Evolutionary conservation across 148 eudicot genomes (phyloP).

Genomic region (Fagopyrum tataricum): DNA sequence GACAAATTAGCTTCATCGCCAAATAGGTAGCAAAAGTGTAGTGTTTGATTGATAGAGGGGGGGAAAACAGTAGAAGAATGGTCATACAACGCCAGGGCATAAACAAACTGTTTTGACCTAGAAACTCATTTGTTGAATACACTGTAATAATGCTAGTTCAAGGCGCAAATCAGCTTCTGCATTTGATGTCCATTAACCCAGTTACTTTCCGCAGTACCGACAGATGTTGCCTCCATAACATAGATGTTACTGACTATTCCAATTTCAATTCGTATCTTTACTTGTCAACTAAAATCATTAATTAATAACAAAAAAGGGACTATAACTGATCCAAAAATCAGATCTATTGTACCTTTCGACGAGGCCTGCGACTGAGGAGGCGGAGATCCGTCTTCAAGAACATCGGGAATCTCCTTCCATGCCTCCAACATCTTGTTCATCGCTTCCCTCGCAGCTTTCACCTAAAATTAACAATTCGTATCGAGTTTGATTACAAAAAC

Average conservation of each 20-base stretch:
- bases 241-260: neutral
- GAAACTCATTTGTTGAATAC: neutral
- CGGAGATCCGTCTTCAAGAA: constrained; percentile 46
- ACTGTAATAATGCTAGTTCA: neutral
- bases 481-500: neutral
- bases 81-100: neutral
- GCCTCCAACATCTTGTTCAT: constrained; percentile 65
- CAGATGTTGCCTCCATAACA: too few relatives aligned
- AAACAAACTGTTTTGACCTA: neutral
- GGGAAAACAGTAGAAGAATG: neutral
- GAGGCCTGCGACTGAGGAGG: constrained; percentile 48
- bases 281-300: neutral
- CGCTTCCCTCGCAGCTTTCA: constrained; percentile 81
- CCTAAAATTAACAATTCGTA: constrained; percentile 29
- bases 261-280: neutral
- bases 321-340: neutral
- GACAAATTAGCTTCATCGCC: neutral
- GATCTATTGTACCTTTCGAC: constrained; percentile 42
- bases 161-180: neutral
- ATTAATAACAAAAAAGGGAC: neutral
- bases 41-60: neutral
- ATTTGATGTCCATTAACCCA: too few relatives aligned
- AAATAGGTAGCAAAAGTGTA: neutral
- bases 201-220: too few relatives aligned
- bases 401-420: constrained; percentile 86